Evolutionary conservation across 345 rosid species (phyloP).

Genomic region (Durio zibethinus): DNA sequence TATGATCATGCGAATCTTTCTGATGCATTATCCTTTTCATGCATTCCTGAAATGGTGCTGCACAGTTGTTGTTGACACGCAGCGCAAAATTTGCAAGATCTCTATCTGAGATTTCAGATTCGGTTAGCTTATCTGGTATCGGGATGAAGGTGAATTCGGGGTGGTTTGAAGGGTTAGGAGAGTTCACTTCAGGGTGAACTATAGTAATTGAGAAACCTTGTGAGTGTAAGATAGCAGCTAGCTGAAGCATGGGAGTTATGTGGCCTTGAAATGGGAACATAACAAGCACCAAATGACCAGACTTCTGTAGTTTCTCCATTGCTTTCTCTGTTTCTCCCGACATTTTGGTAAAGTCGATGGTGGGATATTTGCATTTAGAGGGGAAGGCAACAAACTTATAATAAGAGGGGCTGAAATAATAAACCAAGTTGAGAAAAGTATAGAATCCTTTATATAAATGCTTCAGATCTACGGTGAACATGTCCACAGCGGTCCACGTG

Average conservation of each 20-base stretch:
- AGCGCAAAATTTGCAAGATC: neutral
- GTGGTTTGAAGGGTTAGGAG: conserved; percentile 4
- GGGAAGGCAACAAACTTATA: too few species aligned
- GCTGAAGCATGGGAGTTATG: conserved; percentile 44
- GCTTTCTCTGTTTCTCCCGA: neutral
- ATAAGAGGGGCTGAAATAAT: too few species aligned
- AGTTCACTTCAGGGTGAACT: neutral
- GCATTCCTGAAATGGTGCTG: neutral
- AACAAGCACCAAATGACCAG: conserved; percentile 24
- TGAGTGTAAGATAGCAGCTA: conserved; percentile 33
- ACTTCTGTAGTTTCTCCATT: neutral
- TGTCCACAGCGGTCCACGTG: too few species aligned
- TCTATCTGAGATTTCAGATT: neutral
- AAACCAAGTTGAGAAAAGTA: too few species aligned
- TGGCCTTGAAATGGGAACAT: conserved; percentile 44
- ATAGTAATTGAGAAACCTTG: conserved; percentile 30
- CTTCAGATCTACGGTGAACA: too few species aligned
- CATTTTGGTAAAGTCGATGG: neutral
- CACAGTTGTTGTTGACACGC: neutral
- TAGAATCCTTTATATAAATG: too few species aligned
- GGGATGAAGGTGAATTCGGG: conserved; percentile 28
- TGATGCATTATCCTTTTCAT: neutral
- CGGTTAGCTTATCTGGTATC: neutral
- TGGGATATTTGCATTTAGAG: too few species aligned
- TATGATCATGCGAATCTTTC: neutral